A percentile compares a stretch with the other conserved stretches of the same genome.
Conservation (phyloP, 139 green algal species). For the Spirogloea muscicola region DNA sequence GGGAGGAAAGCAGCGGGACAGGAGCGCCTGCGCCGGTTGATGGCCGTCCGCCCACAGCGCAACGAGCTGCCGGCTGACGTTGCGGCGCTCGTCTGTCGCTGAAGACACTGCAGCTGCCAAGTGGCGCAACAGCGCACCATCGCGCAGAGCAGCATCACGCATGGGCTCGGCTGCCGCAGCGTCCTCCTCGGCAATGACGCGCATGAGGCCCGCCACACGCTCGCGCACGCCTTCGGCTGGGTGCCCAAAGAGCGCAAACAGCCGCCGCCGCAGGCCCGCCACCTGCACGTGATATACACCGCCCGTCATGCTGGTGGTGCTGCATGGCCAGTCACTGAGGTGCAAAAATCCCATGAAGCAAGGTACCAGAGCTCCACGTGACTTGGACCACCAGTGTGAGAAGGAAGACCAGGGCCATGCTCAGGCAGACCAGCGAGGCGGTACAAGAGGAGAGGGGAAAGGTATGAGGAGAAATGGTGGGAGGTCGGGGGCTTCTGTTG, state of each 20-base stretch:
- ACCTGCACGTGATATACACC: conserved; percentile 23
- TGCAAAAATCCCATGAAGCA: too few species aligned
- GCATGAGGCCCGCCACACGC: conserved; percentile 40
- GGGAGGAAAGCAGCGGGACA: conserved; percentile 30
- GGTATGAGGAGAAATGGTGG: too few species aligned
- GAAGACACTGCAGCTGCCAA: neutral
- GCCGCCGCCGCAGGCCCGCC: conserved; percentile 13
- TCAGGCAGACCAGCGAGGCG: too few species aligned
- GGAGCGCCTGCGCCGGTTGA: conserved; percentile 2
- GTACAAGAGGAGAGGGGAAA: too few species aligned
- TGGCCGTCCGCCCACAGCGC: conserved; percentile 38
- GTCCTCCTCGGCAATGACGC: conserved; percentile 48
- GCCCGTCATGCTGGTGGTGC: too few species aligned
- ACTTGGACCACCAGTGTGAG: too few species aligned
- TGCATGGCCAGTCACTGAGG: too few species aligned
- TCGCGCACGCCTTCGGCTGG: conserved; percentile 26
- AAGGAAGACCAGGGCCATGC: too few species aligned
- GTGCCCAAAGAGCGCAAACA: conserved; percentile 44
- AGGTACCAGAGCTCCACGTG: too few species aligned
- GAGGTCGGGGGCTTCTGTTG: too few species aligned
- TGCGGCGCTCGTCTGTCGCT: conserved; percentile 7
- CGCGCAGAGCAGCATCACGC: conserved; percentile 36
- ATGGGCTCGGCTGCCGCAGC: conserved; percentile 28
- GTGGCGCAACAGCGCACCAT: conserved; percentile 38
- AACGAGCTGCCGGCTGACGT: conserved; percentile 43